phyloP scores from a whole-genome alignment of 148 eudicot genomes.

The Fagopyrum homotropicum region DNA sequence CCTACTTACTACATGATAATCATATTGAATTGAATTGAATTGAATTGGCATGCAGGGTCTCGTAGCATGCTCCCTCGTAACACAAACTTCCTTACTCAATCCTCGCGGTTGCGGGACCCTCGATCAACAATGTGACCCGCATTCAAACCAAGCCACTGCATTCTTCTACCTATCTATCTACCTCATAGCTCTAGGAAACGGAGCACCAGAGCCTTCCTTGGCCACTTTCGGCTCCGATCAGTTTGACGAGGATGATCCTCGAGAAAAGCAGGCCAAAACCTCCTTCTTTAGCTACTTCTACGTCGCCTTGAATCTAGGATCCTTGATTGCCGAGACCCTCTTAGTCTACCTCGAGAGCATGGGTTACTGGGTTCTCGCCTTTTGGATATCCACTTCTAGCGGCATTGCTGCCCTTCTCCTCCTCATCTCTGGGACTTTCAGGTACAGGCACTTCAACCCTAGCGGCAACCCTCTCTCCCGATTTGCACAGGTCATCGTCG shows the following conservation, averaged over 20 bases:
- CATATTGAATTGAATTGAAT: no score
- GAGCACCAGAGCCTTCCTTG: slow-evolving; percentile 40
- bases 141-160: slow-evolving; percentile 26
- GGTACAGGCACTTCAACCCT: slow-evolving; percentile 48
- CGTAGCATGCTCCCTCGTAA: slow-evolving; percentile 32
- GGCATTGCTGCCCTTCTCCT: slow-evolving; percentile 39
- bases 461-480: slow-evolving; percentile 45
- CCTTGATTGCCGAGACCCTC: slow-evolving; percentile 50
- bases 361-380: slow-evolving; percentile 46
- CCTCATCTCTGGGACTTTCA: slow-evolving; percentile 34
- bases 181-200: slow-evolving; percentile 45
- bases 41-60: slow-evolving; percentile 27
- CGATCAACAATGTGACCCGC: slow-evolving; percentile 39
- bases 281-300: slow-evolving; percentile 52
- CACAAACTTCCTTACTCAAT: slow-evolving; percentile 30
- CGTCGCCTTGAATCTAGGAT: slow-evolving; percentile 42
- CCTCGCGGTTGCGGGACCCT: slow-evolving; percentile 51
- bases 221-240: slow-evolving; percentile 56
- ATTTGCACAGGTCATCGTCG: slow-evolving; percentile 43
- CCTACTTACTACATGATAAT: no score
- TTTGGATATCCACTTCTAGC: slow-evolving; percentile 41
- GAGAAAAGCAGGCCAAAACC: slow-evolving; percentile 30
- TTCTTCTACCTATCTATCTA: slow-evolving; percentile 45
- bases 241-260: slow-evolving; percentile 41
- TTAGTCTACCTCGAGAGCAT: slow-evolving; percentile 40